phyloP scores from a whole-genome alignment of 306 rosid genomes.

The Gleditsia sinensis region DNA sequence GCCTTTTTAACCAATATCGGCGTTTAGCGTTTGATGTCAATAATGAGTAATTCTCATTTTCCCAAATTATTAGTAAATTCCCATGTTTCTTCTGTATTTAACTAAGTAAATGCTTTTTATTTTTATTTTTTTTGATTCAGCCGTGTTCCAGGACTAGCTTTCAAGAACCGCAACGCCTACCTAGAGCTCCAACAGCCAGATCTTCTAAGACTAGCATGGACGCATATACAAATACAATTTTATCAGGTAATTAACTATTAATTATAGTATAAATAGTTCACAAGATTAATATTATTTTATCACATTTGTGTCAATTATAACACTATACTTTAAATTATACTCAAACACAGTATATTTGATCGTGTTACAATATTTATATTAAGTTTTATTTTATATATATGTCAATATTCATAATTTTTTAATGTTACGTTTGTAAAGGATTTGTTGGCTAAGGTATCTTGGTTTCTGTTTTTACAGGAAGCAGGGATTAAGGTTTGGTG shows the following conservation, averaged over 20 bases:
- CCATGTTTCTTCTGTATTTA: too few species aligned
- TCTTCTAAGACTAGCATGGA: conserved; percentile 2
- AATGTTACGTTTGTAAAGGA: not conserved
- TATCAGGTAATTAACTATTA: conserved; percentile 13
- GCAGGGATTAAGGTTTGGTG: conserved; percentile 18
- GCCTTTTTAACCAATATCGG: conserved; percentile 55
- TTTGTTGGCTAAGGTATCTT: not conserved
- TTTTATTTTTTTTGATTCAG: not conserved
- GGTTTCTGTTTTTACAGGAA: not conserved
- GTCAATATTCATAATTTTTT: not conserved
- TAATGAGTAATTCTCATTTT: conserved; percentile 52
- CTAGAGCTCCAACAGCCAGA: conserved; percentile 5
- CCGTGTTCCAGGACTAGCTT: conserved; percentile 10
- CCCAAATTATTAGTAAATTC: too few species aligned
- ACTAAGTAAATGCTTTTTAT: not conserved
- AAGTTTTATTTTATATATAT: too few species aligned
- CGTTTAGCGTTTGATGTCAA: conserved; percentile 48
- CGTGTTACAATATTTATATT: too few species aligned
- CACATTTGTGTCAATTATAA: too few species aligned
- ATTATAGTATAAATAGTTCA: too few species aligned
- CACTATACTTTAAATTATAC: too few species aligned
- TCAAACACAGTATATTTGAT: too few species aligned
- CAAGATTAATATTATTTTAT: too few species aligned
- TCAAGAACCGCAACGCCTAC: not conserved
- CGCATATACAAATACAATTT: not conserved